Evolutionary conservation across 2,329 filamentous ascomycete species (phyloP), one percentile per base, ranked within the genome.

Genomic region (Cyphellophora europaea): DNA sequence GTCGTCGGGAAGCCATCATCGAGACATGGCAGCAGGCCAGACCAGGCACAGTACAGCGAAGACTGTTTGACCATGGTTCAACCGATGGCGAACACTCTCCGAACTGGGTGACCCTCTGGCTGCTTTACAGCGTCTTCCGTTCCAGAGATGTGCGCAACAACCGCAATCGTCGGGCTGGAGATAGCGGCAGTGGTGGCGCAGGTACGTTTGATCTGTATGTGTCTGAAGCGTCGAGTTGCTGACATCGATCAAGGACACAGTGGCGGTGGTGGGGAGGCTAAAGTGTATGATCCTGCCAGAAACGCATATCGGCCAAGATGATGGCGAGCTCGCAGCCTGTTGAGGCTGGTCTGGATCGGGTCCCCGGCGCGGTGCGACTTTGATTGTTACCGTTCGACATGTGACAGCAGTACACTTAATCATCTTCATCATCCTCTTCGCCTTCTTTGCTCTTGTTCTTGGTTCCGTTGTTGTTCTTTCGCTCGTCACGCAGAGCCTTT

Each of bases 401-500:
- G n/a, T n/a, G n/a, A n/a, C n/a, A n/a, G n/a, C n/a, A 8, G 21
- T 25, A 8, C 21, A 25, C n/a, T 25, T 27, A 43, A 33, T 35
- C 35, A 33, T 37, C 30, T 38, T 34, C 40, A 39, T 50, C 48
- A 40, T 47, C 38, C 5, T 43, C 41, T 12, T 49, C 48, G 5
- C 54, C 41, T 5, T 63, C 58, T 5, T 62, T 53, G 10, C 58
- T 50, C 13, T 56, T 54, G 18, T 56, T 50, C 25, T 59, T 55
- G 13, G 47, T 45, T 19, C 42, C 48, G 36, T 55, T 53, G 27
- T 61, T 53, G 34, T 62, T 53, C 19, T 56, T 54, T 15, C 67
- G 49, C 18, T 73, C 65, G 25, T 73, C 60, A 42, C 62, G 64
- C 41, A 76, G 49, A 5, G 67, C 71, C 42, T 72, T 59, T 2